These are phyloP conservation scores for Phytopythium montanum DNA, from an alignment of 352 stramenopile genomes.

Conservation along the genomic window DNA sequence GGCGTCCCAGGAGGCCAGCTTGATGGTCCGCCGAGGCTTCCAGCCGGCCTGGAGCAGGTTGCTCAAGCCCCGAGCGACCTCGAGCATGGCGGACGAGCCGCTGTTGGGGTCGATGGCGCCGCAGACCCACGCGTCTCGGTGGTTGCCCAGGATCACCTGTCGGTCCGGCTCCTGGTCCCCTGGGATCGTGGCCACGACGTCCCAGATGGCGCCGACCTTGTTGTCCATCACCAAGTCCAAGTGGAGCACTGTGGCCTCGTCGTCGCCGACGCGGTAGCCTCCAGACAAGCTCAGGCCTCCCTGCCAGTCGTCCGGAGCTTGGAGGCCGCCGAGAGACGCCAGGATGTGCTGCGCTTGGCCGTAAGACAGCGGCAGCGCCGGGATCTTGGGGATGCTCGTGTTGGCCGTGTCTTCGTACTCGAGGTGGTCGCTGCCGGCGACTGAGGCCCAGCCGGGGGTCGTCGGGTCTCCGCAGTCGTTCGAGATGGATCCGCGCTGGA, in stretches of 20 bases:
- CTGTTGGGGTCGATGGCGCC: constrained; percentile 84
- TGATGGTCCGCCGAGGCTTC: constrained; percentile 66
- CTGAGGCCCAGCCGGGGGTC: constrained; percentile 24
- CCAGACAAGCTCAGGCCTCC: constrained; percentile 43
- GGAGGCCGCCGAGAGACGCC: constrained; percentile 39
- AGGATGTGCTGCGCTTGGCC: constrained; percentile 74
- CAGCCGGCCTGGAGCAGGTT: constrained; percentile 61
- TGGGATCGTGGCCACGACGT: constrained; percentile 82
- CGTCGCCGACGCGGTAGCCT: constrained; percentile 72
- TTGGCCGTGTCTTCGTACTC: constrained; percentile 30
- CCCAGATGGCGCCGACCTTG: constrained; percentile 69
- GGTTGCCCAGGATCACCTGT: constrained; percentile 85
- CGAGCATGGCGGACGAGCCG: constrained; percentile 67
- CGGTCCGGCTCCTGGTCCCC: constrained; percentile 42
- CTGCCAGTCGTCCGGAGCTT: constrained; percentile 50
- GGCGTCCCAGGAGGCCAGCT: constrained; percentile 81
- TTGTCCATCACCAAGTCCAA: constrained; percentile 78
- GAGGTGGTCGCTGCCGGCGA: constrained; percentile 19
- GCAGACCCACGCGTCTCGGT: constrained; percentile 89
- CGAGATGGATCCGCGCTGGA: constrained; percentile 84
- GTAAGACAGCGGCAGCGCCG: constrained; percentile 69
- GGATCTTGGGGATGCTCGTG: constrained; percentile 61
- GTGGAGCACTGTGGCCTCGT: constrained; percentile 42
- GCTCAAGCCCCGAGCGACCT: constrained; percentile 68
- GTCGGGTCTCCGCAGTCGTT: constrained; percentile 78